Conservation (phyloP, 108 stramenopile species). For the Cyclotella baltica region DNA sequence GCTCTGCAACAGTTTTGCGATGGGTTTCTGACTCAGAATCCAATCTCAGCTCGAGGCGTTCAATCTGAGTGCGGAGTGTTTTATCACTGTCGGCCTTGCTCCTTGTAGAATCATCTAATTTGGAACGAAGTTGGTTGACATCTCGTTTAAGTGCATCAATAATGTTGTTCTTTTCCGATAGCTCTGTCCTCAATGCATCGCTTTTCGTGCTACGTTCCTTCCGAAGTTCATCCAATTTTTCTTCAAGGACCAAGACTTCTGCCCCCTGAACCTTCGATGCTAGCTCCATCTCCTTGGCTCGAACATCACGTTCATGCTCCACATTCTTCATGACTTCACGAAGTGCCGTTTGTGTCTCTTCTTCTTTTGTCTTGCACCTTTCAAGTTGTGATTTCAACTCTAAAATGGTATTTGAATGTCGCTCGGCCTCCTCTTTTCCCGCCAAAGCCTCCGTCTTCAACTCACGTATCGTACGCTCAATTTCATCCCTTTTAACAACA, state of each 20-base stretch:
- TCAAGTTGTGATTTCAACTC: slow-evolving; percentile 2
- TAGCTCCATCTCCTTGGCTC: slow-evolving; percentile 7
- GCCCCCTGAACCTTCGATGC: background rate
- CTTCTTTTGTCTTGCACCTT: background rate
- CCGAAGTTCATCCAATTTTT: slow-evolving; percentile 1
- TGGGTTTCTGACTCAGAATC: slow-evolving; percentile 8
- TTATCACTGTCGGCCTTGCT: slow-evolving; percentile 29
- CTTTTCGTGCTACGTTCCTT: background rate
- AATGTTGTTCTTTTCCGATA: slow-evolving; percentile 19
- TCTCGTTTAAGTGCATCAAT: slow-evolving; percentile 25
- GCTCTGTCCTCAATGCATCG: slow-evolving; percentile 1
- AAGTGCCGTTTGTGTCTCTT: slow-evolving; percentile 3
- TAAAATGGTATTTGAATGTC: background rate
- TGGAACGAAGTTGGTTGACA: slow-evolving; percentile 21
- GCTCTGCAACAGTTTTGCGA: background rate
- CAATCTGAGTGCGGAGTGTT: slow-evolving; percentile 10
- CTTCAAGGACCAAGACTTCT: slow-evolving; percentile 4
- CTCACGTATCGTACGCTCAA: too few species aligned
- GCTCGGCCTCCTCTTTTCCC: too few species aligned
- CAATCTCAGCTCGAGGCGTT: slow-evolving; percentile 25
- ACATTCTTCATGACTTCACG: slow-evolving; percentile 24
- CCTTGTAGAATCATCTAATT: slow-evolving; percentile 11
- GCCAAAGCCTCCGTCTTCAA: too few species aligned
- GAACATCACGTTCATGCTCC: slow-evolving; percentile 8
- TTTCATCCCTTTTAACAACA: too few species aligned